These are phyloP conservation scores for Trametes cingulata DNA, from an alignment of 768 basidiomycete species.

Conservation along the genomic window DNA sequence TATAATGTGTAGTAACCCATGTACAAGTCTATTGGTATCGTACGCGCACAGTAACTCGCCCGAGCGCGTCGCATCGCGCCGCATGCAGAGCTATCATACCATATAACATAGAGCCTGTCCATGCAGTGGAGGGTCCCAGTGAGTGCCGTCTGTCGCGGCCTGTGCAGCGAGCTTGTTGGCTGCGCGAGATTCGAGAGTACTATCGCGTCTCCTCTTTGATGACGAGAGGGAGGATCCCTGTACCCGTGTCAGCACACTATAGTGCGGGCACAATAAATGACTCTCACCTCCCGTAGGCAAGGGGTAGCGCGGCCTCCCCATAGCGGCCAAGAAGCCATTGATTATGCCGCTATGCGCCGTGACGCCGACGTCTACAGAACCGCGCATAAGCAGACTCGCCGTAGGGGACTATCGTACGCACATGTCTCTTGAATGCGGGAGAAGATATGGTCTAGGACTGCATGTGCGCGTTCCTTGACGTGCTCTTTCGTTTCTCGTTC, in stretches of 20 bases:
- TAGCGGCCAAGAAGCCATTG: conserved; percentile 50
- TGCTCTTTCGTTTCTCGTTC: conserved; percentile 53
- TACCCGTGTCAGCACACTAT: background rate
- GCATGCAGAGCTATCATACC: too few relatives aligned
- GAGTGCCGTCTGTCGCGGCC: too few relatives aligned
- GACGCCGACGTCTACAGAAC: conserved; percentile 58
- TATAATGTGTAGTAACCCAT: too few relatives aligned
- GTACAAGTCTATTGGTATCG: too few relatives aligned
- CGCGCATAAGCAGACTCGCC: background rate
- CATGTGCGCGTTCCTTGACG: conserved; percentile 47
- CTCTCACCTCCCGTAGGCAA: conserved; percentile 66
- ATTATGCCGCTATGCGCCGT: conserved; percentile 69
- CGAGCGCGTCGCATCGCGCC: too few relatives aligned
- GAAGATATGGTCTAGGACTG: conserved; percentile 59
- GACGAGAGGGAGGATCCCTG: conserved; percentile 23
- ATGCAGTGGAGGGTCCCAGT: too few relatives aligned
- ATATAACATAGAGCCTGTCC: too few relatives aligned
- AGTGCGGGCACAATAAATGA: background rate
- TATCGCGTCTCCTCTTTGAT: conserved; percentile 1
- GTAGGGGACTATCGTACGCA: conserved; percentile 35
- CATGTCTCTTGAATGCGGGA: conserved; percentile 46
- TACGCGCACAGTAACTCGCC: too few relatives aligned
- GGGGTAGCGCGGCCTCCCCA: conserved; percentile 45
- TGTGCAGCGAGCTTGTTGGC: too few relatives aligned
- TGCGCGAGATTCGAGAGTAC: too few relatives aligned